Evolutionary conservation across 140 eudicot genomes (phyloP).

Genomic region (Bidens hawaiensis): DNA sequence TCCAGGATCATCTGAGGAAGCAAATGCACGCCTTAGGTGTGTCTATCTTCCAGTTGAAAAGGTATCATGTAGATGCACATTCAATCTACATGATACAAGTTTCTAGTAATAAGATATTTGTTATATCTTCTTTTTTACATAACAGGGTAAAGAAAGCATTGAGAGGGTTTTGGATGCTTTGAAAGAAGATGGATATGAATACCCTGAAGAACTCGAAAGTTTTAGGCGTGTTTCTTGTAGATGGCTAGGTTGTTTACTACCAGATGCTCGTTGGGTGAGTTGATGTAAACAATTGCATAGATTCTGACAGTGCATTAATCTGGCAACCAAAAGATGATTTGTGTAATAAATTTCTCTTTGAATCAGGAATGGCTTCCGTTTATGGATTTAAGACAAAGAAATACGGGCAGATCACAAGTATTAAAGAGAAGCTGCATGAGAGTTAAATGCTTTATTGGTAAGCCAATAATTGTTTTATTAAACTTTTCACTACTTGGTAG

Average conservation of each 20-base stretch:
- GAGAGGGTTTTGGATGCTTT: slow-evolving; percentile 45
- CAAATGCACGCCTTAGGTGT: slow-evolving; percentile 76
- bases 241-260: slow-evolving; percentile 86
- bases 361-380: slow-evolving; percentile 75
- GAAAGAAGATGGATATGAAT: slow-evolving; percentile 43
- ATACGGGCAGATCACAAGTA: slow-evolving; percentile 48
- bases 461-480: too few relatives aligned
- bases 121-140: slow-evolving; percentile 8
- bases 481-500: background rate
- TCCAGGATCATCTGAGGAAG: slow-evolving; percentile 49
- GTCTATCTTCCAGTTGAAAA: slow-evolving; percentile 61
- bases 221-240: slow-evolving; percentile 73
- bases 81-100: background rate
- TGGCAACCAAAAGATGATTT: background rate
- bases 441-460: slow-evolving; percentile 92
- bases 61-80: slow-evolving; percentile 28
- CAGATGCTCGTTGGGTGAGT: slow-evolving; percentile 93
- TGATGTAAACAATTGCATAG: background rate
- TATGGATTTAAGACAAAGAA: slow-evolving; percentile 63
- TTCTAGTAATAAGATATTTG: background rate
- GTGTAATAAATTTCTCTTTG: background rate
- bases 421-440: slow-evolving; percentile 59
- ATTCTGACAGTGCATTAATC: background rate
- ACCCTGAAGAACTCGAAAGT: slow-evolving; percentile 43
- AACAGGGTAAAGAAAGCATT: slow-evolving; percentile 72